Percentiles rank a stretch among this genome's conserved stretches.
phyloP scores from a whole-genome alignment of 78 protist species.

The Protostelium mycophagum region DNA sequence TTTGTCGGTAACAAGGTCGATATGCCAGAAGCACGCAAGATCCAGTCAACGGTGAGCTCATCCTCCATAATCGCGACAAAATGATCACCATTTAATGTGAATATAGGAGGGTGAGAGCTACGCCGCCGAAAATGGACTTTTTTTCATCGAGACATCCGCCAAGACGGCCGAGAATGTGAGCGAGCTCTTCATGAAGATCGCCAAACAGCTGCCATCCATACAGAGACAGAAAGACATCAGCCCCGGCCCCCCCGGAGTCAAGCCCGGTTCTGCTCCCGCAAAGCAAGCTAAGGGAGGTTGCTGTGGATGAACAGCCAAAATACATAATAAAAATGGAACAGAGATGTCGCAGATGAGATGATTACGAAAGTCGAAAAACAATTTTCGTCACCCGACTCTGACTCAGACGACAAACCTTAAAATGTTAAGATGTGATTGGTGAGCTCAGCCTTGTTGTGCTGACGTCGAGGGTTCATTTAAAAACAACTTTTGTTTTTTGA shows the following conservation, averaged over 20 bases:
- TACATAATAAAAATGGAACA: no score
- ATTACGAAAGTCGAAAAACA: no score
- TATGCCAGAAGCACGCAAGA: constrained; percentile 7
- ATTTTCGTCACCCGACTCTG: no score
- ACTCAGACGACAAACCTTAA: no score
- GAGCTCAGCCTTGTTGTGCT: no score
- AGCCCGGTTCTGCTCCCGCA: not conserved
- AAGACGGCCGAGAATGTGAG: constrained; percentile 86
- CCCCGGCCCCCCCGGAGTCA: not conserved
- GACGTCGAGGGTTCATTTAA: no score
- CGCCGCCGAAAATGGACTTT: constrained; percentile 74
- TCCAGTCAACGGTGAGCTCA: not conserved
- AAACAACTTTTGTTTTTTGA: no score
- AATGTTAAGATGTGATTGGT: no score
- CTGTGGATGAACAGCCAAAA: no score
- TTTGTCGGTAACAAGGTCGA: constrained; percentile 15
- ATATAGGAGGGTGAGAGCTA: constrained; percentile 74
- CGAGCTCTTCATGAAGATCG: constrained; percentile 85
- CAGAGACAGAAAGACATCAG: not conserved
- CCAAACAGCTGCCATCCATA: not conserved
- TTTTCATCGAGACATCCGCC: constrained; percentile 94
- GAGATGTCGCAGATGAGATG: no score
- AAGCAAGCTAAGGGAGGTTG: not conserved
- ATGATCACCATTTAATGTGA: no score
- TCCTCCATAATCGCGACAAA: not conserved